Base-by-base conservation (phyloP, 1,139 yeast species). In the Geotrichum aggregatum region DNA sequence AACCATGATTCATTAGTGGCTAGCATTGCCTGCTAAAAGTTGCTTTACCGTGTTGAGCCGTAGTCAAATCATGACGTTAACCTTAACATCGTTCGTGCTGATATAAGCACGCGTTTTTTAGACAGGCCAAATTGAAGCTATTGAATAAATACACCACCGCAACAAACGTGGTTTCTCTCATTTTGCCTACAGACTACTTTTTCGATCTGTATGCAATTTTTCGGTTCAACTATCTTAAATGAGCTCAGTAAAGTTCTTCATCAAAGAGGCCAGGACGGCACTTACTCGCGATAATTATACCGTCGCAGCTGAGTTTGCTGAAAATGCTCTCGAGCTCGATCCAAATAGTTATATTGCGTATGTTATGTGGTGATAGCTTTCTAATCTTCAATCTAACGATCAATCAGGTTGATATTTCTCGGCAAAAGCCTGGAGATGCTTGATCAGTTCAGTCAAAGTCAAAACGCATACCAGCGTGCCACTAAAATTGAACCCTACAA, bases 321-420 rank as follows among this genome's bases (percentile, higher is more conserved):
- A 58, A 36, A 59, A 58, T 16, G 65, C 60, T 11, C 52, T 65
- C 13, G 63, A 61, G 16, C 55, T 57, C 30, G 95, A 88, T 55
- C 70, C 76, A 2, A 59, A 73, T 6, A 80, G 79, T 63, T 86
- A 82, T 68, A 79, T 77, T 65, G 96, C 89, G 33, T 74, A 74
- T 85, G 3, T 82, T 82, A 61, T 21, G 5, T 24, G 28, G 28
- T 24, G 28, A 24, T 24, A 5, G 7, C 28, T 5, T 8, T 5
- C 8, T 5, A 5, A 24, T 8, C 28, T 5, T 24, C 28, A 24
- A 24, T 24, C 28, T 24, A 24, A 24, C 28, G 8, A 24, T 24
- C 28, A n/a, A 14, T 33, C 53, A 56, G 66, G 31, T 52, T 62
- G 45, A 53, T 72, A 2, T 61, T 75, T 31, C 59, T 74, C 51